These are phyloP conservation scores for Xylaria sp. DNA, from an alignment of 2,329 filamentous ascomycete species.

Conservation along the genomic window DNA sequence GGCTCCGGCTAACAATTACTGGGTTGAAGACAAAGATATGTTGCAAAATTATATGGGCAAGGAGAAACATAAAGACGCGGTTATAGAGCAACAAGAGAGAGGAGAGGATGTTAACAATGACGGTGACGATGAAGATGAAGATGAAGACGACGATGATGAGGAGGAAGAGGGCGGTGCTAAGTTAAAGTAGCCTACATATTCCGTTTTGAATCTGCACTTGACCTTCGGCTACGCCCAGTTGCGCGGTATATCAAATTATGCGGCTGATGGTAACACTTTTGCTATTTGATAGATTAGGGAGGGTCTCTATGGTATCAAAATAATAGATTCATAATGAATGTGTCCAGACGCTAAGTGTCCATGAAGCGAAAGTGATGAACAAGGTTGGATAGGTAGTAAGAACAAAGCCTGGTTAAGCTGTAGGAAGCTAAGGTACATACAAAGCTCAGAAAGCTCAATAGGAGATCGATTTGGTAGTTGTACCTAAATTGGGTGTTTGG, in stretches of 20 bases:
- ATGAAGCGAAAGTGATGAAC: neutral
- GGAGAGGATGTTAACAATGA: conserved; percentile 2
- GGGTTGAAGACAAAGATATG: neutral
- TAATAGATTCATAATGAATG: neutral
- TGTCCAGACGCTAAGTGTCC: neutral
- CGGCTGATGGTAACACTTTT: neutral
- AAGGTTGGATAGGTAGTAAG: neutral
- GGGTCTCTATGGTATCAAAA: neutral
- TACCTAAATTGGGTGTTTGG: neutral
- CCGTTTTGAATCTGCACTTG: neutral
- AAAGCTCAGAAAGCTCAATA: too few relatives aligned
- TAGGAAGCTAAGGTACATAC: too few relatives aligned
- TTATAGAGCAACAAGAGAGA: neutral
- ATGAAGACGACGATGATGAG: conserved; percentile 18
- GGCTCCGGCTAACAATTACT: neutral
- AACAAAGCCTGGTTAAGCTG: too few relatives aligned
- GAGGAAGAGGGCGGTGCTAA: conserved; percentile 30
- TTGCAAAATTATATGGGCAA: neutral
- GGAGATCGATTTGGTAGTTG: neutral
- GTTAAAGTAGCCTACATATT: neutral
- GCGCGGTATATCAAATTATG: neutral
- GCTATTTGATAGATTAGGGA: neutral
- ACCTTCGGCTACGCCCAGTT: too few relatives aligned
- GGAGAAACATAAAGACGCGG: neutral
- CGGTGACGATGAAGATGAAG: neutral